Evolutionary conservation across 306 rosid species (phyloP).

Genomic region (Cucumis hystrix): DNA sequence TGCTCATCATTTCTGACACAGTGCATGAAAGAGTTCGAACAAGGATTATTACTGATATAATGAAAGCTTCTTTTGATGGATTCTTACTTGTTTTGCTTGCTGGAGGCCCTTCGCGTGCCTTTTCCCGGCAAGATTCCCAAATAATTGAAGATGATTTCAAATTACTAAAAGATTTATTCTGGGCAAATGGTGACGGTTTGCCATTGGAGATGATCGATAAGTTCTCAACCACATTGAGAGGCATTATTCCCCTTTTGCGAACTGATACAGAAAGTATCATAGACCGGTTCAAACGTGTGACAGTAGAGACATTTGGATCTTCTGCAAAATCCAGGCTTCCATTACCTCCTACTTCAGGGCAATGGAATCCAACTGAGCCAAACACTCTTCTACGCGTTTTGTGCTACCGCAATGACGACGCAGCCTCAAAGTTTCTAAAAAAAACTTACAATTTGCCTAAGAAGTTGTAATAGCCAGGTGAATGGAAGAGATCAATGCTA

Average conservation of each 20-base stretch:
- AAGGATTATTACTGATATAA: conserved; percentile 62
- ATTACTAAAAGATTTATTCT: conserved; percentile 65
- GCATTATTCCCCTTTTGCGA: conserved; percentile 73
- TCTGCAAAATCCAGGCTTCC: conserved; percentile 83
- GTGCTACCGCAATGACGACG: conserved; percentile 79
- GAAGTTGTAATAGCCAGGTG: conserved; percentile 37
- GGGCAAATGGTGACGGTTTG: conserved; percentile 92
- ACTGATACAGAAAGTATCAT: conserved; percentile 66
- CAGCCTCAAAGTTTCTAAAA: conserved; percentile 74
- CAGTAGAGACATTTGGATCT: conserved; percentile 67
- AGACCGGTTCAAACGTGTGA: conserved; percentile 58
- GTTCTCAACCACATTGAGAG: conserved; percentile 50
- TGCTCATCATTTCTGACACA: conserved; percentile 48
- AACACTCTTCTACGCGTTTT: conserved; percentile 81
- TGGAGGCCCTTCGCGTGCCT: conserved; percentile 88
- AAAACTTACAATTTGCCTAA: conserved; percentile 87
- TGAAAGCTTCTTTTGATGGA: conserved; percentile 98
- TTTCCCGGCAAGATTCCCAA: conserved; percentile 66
- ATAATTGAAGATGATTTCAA: conserved; percentile 84
- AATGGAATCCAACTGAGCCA: conserved; percentile 87
- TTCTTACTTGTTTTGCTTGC: conserved; percentile 90
- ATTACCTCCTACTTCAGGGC: conserved; percentile 87
- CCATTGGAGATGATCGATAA: conserved; percentile 81
- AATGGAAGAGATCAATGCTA: not conserved
- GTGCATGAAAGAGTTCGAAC: conserved; percentile 81